These are phyloP conservation scores for Penicillium manginii DNA, from an alignment of 495 filamentous ascomycete species.

Conservation along the genomic window DNA sequence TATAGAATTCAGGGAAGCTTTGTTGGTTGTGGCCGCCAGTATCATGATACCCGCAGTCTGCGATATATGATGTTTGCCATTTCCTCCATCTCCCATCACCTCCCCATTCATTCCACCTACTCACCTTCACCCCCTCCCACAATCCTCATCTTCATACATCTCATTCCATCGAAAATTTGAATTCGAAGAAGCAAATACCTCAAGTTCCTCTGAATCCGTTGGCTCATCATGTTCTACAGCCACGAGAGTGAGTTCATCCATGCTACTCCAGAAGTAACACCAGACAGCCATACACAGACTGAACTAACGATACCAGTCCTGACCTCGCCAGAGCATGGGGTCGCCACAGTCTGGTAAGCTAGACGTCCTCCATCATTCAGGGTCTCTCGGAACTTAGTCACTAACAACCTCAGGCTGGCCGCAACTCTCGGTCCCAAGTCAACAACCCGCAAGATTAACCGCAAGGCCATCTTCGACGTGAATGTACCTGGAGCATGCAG, in stretches of 20 bases:
- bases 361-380: background rate
- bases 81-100: background rate
- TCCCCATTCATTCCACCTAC: background rate
- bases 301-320: slow-evolving; percentile 63
- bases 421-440: slow-evolving; percentile 84
- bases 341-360: slow-evolving; percentile 87
- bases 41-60: too few species aligned
- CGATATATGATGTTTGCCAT: background rate
- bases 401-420: slow-evolving; percentile 67
- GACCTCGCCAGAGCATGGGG: slow-evolving; percentile 83
- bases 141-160: background rate
- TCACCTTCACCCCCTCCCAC: background rate
- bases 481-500: slow-evolving; percentile 84
- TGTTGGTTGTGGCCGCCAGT: too few species aligned
- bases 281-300: background rate
- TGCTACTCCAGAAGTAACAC: background rate
- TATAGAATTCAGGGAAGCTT: too few species aligned
- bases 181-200: background rate
- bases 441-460: slow-evolving; percentile 71
- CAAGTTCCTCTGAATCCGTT: background rate
- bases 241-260: slow-evolving; percentile 70
- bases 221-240: slow-evolving; percentile 80
- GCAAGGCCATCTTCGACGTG: slow-evolving; percentile 88
- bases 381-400: background rate
- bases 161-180: background rate